These are phyloP conservation scores for Effrenium voratum DNA, from an alignment of 73 alveolate species.

Conservation along the genomic window DNA sequence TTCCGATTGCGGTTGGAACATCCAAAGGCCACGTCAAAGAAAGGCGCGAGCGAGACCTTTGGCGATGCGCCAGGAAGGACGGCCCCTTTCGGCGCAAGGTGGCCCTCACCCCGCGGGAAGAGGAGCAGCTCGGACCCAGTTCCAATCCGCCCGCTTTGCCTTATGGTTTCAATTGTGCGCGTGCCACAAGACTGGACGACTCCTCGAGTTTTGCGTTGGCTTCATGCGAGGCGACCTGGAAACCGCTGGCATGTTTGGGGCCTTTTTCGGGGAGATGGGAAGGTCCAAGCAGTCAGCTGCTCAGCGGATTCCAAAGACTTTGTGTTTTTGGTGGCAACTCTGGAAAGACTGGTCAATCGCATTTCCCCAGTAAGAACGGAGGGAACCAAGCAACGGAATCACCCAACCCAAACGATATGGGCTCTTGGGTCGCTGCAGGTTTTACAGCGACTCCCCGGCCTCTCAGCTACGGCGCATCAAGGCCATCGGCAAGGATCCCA, in stretches of 20 bases:
- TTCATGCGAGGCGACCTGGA: no score
- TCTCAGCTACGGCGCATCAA: constrained; percentile 30
- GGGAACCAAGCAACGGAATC: background rate
- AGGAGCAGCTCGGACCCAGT: background rate
- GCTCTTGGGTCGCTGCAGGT: background rate
- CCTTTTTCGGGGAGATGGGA: no score
- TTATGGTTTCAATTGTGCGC: no score
- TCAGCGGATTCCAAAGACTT: no score
- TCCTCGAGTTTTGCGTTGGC: no score
- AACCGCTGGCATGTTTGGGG: no score
- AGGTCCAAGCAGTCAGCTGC: no score
- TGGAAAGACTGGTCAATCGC: no score
- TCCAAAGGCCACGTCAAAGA: background rate
- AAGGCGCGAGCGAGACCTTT: background rate
- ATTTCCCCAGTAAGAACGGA: background rate
- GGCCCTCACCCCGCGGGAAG: constrained; percentile 14
- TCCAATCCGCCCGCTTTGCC: background rate
- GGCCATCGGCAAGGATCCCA: background rate
- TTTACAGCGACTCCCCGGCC: constrained; percentile 39
- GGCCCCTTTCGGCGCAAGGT: background rate
- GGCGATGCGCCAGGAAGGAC: background rate
- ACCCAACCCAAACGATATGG: background rate
- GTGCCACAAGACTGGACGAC: no score
- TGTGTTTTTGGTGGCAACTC: no score
- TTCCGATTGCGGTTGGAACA: background rate